phyloP scores from a whole-genome alignment of 768 basidiomycete genomes.

The Phlebiopsis flavidoalba region DNA sequence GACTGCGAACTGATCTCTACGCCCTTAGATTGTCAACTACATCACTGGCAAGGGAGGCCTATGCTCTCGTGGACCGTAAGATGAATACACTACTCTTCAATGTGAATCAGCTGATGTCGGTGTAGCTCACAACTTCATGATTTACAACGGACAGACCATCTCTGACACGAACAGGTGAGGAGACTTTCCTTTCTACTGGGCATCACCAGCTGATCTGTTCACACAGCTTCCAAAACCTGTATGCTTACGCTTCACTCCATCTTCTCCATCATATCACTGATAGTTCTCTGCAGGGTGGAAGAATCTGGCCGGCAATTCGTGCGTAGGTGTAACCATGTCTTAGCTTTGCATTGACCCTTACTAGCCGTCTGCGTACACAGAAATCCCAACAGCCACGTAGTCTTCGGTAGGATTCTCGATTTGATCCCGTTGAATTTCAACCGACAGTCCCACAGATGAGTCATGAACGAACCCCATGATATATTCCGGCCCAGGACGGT shows the following conservation, averaged over 20 bases:
- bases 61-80: conserved; percentile 51
- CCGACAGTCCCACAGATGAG: conserved; percentile 25
- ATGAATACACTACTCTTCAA: conserved; percentile 1
- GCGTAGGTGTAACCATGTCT: conserved; percentile 18
- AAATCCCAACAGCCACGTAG: conserved; percentile 41
- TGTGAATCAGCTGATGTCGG: neutral
- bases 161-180: conserved; percentile 43
- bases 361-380: conserved; percentile 3
- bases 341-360: neutral
- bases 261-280: neutral
- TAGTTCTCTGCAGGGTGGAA: conserved; percentile 40
- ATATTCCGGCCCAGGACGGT: conserved; percentile 48
- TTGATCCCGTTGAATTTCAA: neutral
- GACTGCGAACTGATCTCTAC: neutral
- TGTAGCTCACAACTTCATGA: conserved; percentile 56
- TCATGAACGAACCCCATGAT: conserved; percentile 64
- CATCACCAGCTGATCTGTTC: neutral
- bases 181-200: neutral
- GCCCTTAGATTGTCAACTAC: conserved; percentile 46
- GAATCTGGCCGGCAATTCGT: conserved; percentile 53
- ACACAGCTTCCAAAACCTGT: conserved; percentile 46
- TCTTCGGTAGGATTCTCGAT: conserved; percentile 38
- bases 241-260: conserved; percentile 15
- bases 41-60: conserved; percentile 57
- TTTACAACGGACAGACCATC: conserved; percentile 49